Base-by-base conservation (phyloP, 768 basidiomycete species). In the Collybia sordida region DNA sequence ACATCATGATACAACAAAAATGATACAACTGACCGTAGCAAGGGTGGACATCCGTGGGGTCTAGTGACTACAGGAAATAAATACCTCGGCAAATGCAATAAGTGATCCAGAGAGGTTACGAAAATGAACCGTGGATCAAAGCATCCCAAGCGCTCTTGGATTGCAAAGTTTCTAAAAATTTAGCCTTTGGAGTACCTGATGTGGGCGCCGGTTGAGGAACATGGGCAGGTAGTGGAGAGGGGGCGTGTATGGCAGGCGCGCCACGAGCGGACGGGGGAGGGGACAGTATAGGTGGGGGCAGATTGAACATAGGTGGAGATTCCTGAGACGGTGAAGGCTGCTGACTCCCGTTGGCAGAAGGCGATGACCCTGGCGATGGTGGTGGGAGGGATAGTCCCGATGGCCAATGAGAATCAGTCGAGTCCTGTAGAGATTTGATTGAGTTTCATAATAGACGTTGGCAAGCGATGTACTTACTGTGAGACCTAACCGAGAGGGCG, bases 121-220 rank as follows among this genome's bases (percentile, higher is more conserved):
- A 77, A 61, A 81, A 85, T 27, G 81, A 80, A 25, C 84, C 84
- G 59, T 86, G 84, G 38, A 86, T 80, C 50, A 86, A 66, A 2
- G 82, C 82, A 52, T 86, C 84, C 82, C 82, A 86, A 14, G 82
- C 80, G 49, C 79, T 79, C 68, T 85, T 83, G 21, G 72, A 72
- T 62, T 81, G 78, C 50, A 86, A 64, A 42, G 81, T 79, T 63
- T 80, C 72, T 53, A 86, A 60, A 56, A 83, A 80, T 59, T 74
- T 79, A 45, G 75, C 67, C 44, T 72, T 72, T 14, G 75, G 72
- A 6, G 68, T 63, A 8, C 63, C 63, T 19, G 54, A 60, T 25
- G 64, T 64, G 19, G 60, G 59, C 17, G 47, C 47, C 21, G 55
- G 38, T 21, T 22, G 34, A 12, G 52, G 34, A 22, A 58, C 48